Evolutionary conservation across 2,329 filamentous ascomycete species (phyloP), one percentile per base, ranked within the genome.

Genomic region (Coniochaeta sp.): DNA sequence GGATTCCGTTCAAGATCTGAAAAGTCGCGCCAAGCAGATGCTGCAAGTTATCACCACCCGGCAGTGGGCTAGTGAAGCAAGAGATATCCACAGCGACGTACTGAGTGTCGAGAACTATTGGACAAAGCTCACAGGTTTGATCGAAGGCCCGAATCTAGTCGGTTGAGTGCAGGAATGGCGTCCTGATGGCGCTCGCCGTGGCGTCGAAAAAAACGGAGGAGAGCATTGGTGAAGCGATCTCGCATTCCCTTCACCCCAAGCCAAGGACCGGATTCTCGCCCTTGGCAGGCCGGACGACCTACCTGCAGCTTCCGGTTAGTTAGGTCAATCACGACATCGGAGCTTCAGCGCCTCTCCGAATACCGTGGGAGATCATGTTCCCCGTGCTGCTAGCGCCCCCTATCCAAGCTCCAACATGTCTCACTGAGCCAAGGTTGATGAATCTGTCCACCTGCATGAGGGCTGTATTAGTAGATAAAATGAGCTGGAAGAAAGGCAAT

Each of bases 181-280:
- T 47, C 18, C 9, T 47, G 45, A 47, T 30, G 45, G 45, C 45
- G 45, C 45, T 31, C 20, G 45, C 12, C 22, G 16, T 28, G 42
- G 42, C 42, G 22, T 46, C 42, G 26, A 46, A 46, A 27, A n/a
- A 12, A 28, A n/a, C 45, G 18, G 26, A 47, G 45, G n/a, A n/a
- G n/a, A n/a, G 30, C 26, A 31, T 47, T 18, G 26, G 26, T 18
- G 45, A 18, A 31, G n/a, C 8, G n/a, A 18, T n/a, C 24, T 28
- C 27, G 38, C 45, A 31, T 47, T 47, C 45, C 45, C 18, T 24
- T 26, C 45, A 47, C 16, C 42, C n/a, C n/a, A n/a, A n/a, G n/a
- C n/a, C 10, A 31, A 20, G 26, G n/a, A 22, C 26, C 8, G 8
- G 20, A 9, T 26, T 13, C 20, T 46, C 7, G 33, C 7, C n/a